A percentile compares a stretch with the other conserved stretches of the same genome.
phyloP scores from a whole-genome alignment of 179 eudicot genomes.

The Camellia oleifera region DNA sequence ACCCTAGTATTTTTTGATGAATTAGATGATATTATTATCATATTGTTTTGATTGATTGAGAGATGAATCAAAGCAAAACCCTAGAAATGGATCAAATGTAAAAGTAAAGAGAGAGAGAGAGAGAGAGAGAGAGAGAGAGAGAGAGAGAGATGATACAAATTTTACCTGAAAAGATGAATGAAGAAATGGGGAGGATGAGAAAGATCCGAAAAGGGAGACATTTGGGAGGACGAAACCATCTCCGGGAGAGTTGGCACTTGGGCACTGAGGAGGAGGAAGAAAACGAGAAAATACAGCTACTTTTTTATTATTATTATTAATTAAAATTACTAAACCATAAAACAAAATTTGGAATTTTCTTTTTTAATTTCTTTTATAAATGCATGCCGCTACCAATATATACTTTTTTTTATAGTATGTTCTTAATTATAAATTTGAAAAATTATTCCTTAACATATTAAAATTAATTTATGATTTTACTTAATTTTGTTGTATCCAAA shows the following conservation, averaged over 20 bases:
- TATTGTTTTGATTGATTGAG: background rate
- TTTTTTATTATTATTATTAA: too few species aligned
- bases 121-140: background rate
- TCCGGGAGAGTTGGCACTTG: slow-evolving; percentile 17
- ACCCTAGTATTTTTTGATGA: background rate
- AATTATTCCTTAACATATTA: too few species aligned
- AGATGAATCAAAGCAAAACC: slow-evolving; percentile 10
- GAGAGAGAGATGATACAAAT: background rate
- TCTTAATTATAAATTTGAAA: too few species aligned
- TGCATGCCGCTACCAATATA: too few species aligned
- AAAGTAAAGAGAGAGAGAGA: background rate
- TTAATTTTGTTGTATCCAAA: too few species aligned
- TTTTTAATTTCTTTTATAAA: too few species aligned
- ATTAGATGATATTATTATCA: background rate
- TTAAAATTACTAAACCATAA: too few species aligned
- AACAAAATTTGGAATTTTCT: too few species aligned
- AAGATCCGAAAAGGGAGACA: slow-evolving; percentile 24
- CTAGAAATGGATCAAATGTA: background rate
- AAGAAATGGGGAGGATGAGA: background rate
- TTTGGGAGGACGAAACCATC: slow-evolving; percentile 14
- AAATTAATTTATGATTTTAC: too few species aligned
- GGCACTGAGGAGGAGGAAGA: background rate
- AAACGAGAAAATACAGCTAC: slow-evolving; percentile 6
- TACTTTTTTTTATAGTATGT: too few species aligned
- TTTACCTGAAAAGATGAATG: background rate